These are phyloP conservation scores for Salvia hispanica DNA, from an alignment of 257 asterid genomes.

Conservation along the genomic window DNA sequence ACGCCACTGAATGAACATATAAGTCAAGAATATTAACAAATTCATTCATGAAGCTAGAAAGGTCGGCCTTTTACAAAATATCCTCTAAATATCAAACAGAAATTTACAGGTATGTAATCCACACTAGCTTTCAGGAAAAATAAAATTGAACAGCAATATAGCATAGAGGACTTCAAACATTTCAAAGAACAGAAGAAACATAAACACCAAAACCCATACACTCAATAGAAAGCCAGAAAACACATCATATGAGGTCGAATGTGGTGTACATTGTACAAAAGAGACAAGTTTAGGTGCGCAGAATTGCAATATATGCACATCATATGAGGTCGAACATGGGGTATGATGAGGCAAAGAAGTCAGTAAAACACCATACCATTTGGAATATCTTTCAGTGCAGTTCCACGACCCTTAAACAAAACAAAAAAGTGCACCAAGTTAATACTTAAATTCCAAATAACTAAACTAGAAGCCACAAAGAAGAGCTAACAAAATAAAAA, in stretches of 20 bases:
- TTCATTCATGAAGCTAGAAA: not conserved
- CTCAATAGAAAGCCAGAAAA: slow-evolving; percentile 12
- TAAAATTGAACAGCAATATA: not conserved
- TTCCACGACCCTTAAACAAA: slow-evolving; percentile 87
- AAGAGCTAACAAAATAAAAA: not conserved
- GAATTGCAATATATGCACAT: not conserved
- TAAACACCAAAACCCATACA: not conserved
- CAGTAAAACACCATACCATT: slow-evolving; percentile 58
- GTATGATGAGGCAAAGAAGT: slow-evolving; percentile 19
- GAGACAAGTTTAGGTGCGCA: not conserved
- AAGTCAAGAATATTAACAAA: slow-evolving; percentile 26
- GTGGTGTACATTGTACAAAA: not conserved
- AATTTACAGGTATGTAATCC: not conserved
- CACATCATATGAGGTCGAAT: slow-evolving; percentile 1
- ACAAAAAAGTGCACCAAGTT: not conserved
- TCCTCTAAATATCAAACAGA: not conserved
- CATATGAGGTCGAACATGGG: too few species aligned
- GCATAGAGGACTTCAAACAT: slow-evolving; percentile 3
- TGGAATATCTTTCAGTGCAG: slow-evolving; percentile 90
- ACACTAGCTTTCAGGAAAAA: not conserved
- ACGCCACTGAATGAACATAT: slow-evolving; percentile 62
- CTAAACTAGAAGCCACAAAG: not conserved
- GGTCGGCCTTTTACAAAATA: not conserved
- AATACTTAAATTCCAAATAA: slow-evolving; percentile 24
- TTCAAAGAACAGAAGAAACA: not conserved